A percentile compares a stretch with the other conserved stretches of the same genome.
Evolutionary conservation across 495 filamentous ascomycete genomes (phyloP).

Genomic region (Cairneyella variabilis): DNA sequence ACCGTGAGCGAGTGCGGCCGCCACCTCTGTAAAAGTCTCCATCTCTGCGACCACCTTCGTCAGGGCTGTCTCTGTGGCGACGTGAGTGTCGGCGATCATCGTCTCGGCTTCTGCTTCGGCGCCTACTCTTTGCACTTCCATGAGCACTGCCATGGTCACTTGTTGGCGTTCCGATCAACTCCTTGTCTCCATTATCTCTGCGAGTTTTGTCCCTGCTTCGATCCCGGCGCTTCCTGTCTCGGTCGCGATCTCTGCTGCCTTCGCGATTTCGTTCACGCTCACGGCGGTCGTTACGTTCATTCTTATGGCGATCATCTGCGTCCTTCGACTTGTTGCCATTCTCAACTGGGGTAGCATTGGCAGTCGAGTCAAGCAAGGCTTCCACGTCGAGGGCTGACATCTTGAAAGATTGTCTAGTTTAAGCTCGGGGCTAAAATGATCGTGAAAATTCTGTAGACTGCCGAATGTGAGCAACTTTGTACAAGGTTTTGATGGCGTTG

Average conservation of each 20-base stretch:
- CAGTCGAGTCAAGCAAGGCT: constrained; percentile 88
- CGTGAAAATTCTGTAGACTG: background rate
- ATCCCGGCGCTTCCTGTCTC: constrained; percentile 64
- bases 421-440: background rate
- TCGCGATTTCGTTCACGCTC: constrained; percentile 44
- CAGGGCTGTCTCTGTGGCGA: constrained; percentile 69
- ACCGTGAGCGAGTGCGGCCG: constrained; percentile 66
- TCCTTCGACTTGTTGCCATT: constrained; percentile 50
- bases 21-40: constrained; percentile 74
- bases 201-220: constrained; percentile 55
- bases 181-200: constrained; percentile 56
- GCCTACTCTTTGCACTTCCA: constrained; percentile 79
- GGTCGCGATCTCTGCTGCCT: constrained; percentile 47
- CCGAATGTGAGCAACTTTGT: background rate
- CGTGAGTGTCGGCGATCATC: constrained; percentile 75
- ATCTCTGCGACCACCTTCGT: constrained; percentile 57
- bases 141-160: constrained; percentile 81
- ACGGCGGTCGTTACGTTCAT: constrained; percentile 44
- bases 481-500: background rate
- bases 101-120: constrained; percentile 76
- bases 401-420: constrained; percentile 13
- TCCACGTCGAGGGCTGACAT: constrained; percentile 95
- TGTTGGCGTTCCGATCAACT: constrained; percentile 61
- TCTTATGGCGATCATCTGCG: constrained; percentile 54
- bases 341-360: constrained; percentile 52